These are phyloP conservation scores for Colletotrichum melonis DNA, from an alignment of 2,329 filamentous ascomycete genomes.

Conservation along the genomic window DNA sequence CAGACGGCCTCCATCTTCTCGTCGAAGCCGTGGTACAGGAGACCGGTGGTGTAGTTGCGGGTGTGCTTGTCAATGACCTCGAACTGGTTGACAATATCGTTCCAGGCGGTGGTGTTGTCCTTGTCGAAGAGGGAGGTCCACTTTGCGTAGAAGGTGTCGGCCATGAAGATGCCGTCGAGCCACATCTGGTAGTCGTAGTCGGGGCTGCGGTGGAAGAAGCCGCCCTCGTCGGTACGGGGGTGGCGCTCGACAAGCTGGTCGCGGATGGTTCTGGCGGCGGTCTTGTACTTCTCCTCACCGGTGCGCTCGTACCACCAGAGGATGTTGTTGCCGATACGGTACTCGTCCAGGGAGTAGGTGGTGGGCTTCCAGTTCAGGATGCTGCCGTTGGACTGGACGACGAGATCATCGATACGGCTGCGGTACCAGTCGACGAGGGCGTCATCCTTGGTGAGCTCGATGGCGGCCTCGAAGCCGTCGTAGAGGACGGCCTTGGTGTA, in stretches of 20 bases:
- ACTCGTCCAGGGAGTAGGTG: conserved; percentile 63
- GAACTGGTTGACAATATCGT: conserved; percentile 58
- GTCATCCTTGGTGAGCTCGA: conserved; percentile 56
- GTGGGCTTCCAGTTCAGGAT: conserved; percentile 42
- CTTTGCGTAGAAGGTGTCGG: conserved; percentile 55
- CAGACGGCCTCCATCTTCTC: conserved; percentile 58
- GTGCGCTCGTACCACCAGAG: conserved; percentile 62
- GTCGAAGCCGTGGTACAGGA: conserved; percentile 68
- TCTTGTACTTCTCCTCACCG: conserved; percentile 59
- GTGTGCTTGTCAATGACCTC: conserved; percentile 57
- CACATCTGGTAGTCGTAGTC: conserved; percentile 66
- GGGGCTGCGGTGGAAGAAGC: conserved; percentile 63
- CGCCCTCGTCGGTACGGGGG: conserved; percentile 62
- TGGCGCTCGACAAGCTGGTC: conserved; percentile 60
- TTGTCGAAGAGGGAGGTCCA: conserved; percentile 53
- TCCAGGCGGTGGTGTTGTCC: conserved; percentile 53
- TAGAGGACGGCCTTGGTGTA: conserved; percentile 60
- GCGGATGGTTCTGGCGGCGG: conserved; percentile 58
- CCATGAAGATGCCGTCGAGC: conserved; percentile 67
- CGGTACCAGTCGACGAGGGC: conserved; percentile 58
- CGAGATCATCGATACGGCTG: conserved; percentile 54
- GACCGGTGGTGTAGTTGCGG: conserved; percentile 49
- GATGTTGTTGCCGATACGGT: conserved; percentile 64
- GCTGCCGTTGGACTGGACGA: conserved; percentile 59
- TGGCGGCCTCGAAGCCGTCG: conserved; percentile 58